These are phyloP conservation scores for Polytrichum formosum DNA, from an alignment of 225 moss, liverwort and hornwort species.

Conservation along the genomic window DNA sequence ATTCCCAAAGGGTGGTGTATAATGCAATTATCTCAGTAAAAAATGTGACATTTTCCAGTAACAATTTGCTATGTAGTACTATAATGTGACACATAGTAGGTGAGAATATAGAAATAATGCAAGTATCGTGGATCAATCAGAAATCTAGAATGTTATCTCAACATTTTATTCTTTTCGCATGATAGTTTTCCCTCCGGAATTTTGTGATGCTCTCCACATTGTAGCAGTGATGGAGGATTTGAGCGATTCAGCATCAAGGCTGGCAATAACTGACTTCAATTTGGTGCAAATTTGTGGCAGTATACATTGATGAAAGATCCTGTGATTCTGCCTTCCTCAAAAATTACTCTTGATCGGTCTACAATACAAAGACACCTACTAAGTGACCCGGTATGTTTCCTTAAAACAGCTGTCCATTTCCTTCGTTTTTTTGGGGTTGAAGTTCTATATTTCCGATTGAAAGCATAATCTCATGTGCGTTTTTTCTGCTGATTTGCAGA, in stretches of 20 bases:
- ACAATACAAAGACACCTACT: slow-evolving; percentile 98
- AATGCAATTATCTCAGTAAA: no score
- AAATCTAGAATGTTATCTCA: no score
- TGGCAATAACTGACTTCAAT: neutral
- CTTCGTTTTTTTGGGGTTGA: neutral
- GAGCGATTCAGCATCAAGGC: neutral
- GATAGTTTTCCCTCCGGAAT: neutral
- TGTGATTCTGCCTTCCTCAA: slow-evolving; percentile 94
- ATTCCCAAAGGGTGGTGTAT: no score
- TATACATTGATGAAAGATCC: slow-evolving; percentile 96
- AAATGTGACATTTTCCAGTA: no score
- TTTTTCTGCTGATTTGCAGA: slow-evolving; percentile 54
- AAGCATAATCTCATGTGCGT: neutral
- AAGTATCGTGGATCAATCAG: no score
- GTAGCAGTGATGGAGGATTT: neutral
- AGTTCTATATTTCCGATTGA: neutral
- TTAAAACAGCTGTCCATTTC: neutral
- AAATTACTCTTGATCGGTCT: slow-evolving; percentile 84
- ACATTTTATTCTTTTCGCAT: no score
- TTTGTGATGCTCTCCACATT: neutral
- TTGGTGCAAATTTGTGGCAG: slow-evolving; percentile 40
- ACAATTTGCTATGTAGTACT: no score
- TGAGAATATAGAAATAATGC: no score
- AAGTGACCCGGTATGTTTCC: slow-evolving; percentile 78
- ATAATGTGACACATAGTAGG: no score